Percentiles rank a stretch among this genome's conserved stretches.
Conservation (phyloP, 2,329 filamentous ascomycete species). For the Phyllosticta citriasiana region DNA sequence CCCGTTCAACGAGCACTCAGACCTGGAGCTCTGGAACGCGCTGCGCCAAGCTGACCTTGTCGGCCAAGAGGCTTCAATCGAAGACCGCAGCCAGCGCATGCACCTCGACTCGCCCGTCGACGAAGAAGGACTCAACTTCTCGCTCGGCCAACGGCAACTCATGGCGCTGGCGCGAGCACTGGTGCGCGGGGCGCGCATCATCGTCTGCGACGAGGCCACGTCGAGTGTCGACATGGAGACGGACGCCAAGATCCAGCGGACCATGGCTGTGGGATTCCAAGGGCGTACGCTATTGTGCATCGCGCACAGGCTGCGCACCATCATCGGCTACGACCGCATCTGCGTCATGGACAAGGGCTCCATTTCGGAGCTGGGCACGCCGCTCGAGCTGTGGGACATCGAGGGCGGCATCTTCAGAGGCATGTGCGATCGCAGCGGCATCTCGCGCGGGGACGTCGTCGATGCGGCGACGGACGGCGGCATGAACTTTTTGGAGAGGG, state of each 20-base stretch:
- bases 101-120: slow-evolving; percentile 79
- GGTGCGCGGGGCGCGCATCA: slow-evolving; percentile 79
- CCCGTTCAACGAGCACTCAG: slow-evolving; percentile 68
- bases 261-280: slow-evolving; percentile 74
- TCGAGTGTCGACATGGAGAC: slow-evolving; percentile 92
- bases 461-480: slow-evolving; percentile 1
- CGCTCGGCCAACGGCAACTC: slow-evolving; percentile 84
- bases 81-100: slow-evolving; percentile 49
- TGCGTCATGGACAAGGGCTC: slow-evolving; percentile 87
- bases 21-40: slow-evolving; percentile 68
- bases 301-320: slow-evolving; percentile 82
- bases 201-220: slow-evolving; percentile 94
- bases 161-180: slow-evolving; percentile 90
- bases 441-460: slow-evolving; percentile 40
- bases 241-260: slow-evolving; percentile 86
- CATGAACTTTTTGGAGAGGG: not conserved
- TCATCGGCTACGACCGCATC: slow-evolving; percentile 89
- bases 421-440: slow-evolving; percentile 85
- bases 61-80: slow-evolving; percentile 37
- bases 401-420: slow-evolving; percentile 68
- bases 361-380: slow-evolving; percentile 80
- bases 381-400: slow-evolving; percentile 58
- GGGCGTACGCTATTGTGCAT: slow-evolving; percentile 88
- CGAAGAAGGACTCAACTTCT: slow-evolving; percentile 94
- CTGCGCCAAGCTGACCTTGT: slow-evolving; percentile 69